Evolutionary conservation across 495 filamentous ascomycete genomes (phyloP).

Genomic region (Xylaria scruposa): DNA sequence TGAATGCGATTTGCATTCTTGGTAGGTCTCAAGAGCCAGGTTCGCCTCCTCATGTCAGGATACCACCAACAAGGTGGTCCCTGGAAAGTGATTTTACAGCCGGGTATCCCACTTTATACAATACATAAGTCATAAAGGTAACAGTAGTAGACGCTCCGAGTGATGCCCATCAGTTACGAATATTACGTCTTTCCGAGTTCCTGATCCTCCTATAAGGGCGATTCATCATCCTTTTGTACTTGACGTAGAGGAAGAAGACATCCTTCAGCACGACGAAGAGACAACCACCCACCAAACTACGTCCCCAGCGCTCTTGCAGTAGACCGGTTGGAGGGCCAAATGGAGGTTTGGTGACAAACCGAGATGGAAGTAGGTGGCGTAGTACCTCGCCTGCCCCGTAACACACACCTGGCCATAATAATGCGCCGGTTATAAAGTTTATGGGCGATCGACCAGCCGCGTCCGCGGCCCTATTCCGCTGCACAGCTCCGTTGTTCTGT

Average conservation of each 20-base stretch:
- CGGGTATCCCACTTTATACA: conserved; percentile 12
- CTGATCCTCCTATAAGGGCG: conserved; percentile 69
- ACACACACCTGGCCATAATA: conserved; percentile 51
- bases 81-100: neutral
- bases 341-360: conserved; percentile 63
- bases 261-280: conserved; percentile 81
- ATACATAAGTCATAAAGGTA: conserved; percentile 1
- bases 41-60: neutral
- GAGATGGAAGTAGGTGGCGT: conserved; percentile 63
- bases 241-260: conserved; percentile 73
- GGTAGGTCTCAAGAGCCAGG: neutral
- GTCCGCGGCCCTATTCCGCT: conserved; percentile 28
- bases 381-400: conserved; percentile 71
- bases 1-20: neutral
- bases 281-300: conserved; percentile 81
- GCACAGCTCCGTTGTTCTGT: conserved; percentile 26
- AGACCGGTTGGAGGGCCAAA: conserved; percentile 59
- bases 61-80: neutral
- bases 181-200: conserved; percentile 53
- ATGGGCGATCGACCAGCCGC: conserved; percentile 23
- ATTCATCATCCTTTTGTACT: conserved; percentile 74
- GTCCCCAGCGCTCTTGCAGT: conserved; percentile 76
- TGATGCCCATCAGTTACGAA: conserved; percentile 23
- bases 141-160: neutral
- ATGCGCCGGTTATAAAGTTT: conserved; percentile 48